Conservation (phyloP, 1,139 yeast genomes). For the Magnusiomyces paraingens region DNA sequence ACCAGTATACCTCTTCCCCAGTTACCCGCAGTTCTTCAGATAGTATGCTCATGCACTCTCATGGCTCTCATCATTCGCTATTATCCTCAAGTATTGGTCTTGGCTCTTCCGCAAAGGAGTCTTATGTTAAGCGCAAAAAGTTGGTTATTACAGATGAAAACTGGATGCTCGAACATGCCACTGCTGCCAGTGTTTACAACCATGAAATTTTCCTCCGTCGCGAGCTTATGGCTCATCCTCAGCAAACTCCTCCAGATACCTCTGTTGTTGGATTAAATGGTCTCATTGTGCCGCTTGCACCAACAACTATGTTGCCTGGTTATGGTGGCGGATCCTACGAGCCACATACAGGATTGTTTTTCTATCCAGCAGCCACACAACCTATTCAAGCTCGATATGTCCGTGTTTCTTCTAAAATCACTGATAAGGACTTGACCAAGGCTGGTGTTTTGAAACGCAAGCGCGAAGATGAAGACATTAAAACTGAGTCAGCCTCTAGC, state of each 20-base stretch:
- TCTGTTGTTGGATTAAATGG: neutral
- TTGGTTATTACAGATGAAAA: conserved; percentile 54
- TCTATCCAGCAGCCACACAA: conserved; percentile 71
- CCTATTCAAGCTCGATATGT: conserved; percentile 44
- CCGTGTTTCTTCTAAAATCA: conserved; percentile 29
- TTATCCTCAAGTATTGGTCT: neutral
- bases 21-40: conserved; percentile 19
- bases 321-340: conserved; percentile 57
- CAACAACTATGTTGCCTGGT: neutral
- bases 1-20: conserved; percentile 36
- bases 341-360: conserved; percentile 71
- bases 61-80: conserved; percentile 19
- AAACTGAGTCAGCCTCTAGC: conserved; percentile 5
- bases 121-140: conserved; percentile 30
- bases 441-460: conserved; percentile 6
- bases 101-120: conserved; percentile 11
- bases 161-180: conserved; percentile 85
- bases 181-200: conserved; percentile 67
- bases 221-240: conserved; percentile 40
- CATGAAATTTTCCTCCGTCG: conserved; percentile 55
- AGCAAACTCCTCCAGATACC: neutral
- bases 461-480: conserved; percentile 18
- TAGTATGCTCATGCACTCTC: neutral
- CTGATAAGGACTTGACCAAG: conserved; percentile 10
- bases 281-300: too few species aligned